Percentiles rank a stretch among this genome's conserved stretches.
These are phyloP conservation scores for Lichina pygmaea DNA, from an alignment of 495 filamentous ascomycete genomes.

Conservation along the genomic window DNA sequence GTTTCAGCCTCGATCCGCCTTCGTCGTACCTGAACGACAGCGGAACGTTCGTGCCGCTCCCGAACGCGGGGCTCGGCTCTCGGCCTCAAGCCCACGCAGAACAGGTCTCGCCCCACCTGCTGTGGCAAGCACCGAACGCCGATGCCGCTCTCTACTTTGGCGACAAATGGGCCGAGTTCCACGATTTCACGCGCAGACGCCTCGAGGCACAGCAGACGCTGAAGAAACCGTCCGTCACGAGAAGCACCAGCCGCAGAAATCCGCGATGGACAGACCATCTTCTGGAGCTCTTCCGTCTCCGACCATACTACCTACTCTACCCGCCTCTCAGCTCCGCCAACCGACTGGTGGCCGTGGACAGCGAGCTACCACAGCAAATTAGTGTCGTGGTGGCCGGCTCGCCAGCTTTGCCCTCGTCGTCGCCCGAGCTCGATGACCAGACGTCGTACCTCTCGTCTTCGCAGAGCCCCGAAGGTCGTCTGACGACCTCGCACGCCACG, in stretches of 20 bases:
- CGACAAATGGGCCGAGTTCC: slow-evolving; percentile 58
- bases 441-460: background rate
- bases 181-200: slow-evolving; percentile 37
- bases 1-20: slow-evolving; percentile 54
- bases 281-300: slow-evolving; percentile 39
- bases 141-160: slow-evolving; percentile 61
- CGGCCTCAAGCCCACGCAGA: background rate
- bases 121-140: slow-evolving; percentile 61
- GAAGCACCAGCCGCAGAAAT: slow-evolving; percentile 25
- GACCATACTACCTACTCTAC: slow-evolving; percentile 51
- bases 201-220: slow-evolving; percentile 15
- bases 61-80: background rate
- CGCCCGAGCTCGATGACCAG: background rate
- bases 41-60: slow-evolving; percentile 14
- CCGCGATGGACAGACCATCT: slow-evolving; percentile 59
- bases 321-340: slow-evolving; percentile 25
- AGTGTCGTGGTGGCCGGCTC: background rate
- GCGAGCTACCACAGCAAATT: slow-evolving; percentile 21
- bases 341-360: slow-evolving; percentile 38
- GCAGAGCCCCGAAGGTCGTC: background rate
- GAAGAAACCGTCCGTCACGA: slow-evolving; percentile 12
- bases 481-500: background rate
- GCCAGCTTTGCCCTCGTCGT: background rate
- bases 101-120: slow-evolving; percentile 22
- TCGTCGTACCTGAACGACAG: slow-evolving; percentile 26